These are phyloP conservation scores for Lecanicillium sp. DNA, from an alignment of 2,329 filamentous ascomycete species.

Conservation along the genomic window DNA sequence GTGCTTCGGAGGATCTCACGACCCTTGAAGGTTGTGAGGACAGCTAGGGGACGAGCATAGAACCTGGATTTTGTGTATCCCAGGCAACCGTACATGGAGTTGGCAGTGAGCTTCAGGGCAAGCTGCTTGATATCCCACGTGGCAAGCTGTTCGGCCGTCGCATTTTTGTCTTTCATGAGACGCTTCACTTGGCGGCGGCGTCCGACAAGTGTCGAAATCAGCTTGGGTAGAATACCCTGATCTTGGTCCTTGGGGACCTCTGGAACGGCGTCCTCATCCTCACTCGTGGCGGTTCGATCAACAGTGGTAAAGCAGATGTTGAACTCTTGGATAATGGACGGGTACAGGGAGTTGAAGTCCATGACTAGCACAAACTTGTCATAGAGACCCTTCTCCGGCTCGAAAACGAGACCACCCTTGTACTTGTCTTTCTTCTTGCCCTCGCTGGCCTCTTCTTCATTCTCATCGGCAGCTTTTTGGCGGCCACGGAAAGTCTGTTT, in stretches of 20 bases:
- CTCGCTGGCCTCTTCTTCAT: constrained; percentile 63
- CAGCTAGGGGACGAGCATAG: constrained; percentile 88
- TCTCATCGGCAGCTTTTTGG: constrained; percentile 65
- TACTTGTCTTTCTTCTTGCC: constrained; percentile 98
- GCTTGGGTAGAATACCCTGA: constrained; percentile 78
- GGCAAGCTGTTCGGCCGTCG: constrained; percentile 77
- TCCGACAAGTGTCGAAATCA: constrained; percentile 87
- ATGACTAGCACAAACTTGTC: constrained; percentile 98
- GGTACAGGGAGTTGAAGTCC: constrained; percentile 99
- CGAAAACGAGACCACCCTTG: constrained; percentile 97
- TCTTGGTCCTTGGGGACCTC: constrained; percentile 74
- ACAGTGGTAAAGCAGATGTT: constrained; percentile 99
- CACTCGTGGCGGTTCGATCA: constrained; percentile 59
- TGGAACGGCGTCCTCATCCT: constrained; percentile 83
- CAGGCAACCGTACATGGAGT: constrained; percentile 99
- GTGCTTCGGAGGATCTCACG: constrained; percentile 95
- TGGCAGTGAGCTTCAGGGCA: constrained; percentile 93
- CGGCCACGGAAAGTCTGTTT: constrained; percentile 79
- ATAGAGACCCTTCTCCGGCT: constrained; percentile 94
- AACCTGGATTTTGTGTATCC: constrained; percentile 96
- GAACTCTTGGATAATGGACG: constrained; percentile 97
- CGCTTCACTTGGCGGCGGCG: constrained; percentile 89
- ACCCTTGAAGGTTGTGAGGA: constrained; percentile 94
- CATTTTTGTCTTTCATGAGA: constrained; percentile 90
- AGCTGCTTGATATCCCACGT: constrained; percentile 98